These are phyloP conservation scores for Hippophae rhamnoides DNA, from an alignment of 306 rosid genomes.

Conservation along the genomic window DNA sequence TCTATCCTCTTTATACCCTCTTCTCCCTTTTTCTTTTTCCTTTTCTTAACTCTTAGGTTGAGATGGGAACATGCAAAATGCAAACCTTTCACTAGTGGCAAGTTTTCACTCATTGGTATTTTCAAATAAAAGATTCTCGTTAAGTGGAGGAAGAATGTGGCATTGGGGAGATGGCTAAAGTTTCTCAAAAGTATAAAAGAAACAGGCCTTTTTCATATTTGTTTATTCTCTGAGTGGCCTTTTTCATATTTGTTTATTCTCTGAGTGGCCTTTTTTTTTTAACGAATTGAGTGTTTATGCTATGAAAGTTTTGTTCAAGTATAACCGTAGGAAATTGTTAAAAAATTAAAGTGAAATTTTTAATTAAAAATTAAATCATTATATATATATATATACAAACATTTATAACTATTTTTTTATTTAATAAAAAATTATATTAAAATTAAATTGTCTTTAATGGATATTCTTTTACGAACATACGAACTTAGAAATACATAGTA, in stretches of 20 bases:
- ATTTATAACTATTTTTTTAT: no score
- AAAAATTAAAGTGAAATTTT: no score
- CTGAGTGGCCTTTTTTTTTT: constrained; percentile 46
- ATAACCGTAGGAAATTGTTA: no score
- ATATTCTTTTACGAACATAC: no score
- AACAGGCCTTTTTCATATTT: constrained; percentile 51
- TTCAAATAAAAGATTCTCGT: constrained; percentile 27
- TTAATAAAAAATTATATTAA: no score
- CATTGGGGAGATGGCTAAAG: constrained; percentile 35
- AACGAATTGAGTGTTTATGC: constrained; percentile 22
- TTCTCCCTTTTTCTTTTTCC: constrained; percentile 23
- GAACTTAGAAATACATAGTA: no score
- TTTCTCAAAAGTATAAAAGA: constrained; percentile 66
- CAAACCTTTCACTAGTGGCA: constrained; percentile 46
- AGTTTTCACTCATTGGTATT: constrained; percentile 55
- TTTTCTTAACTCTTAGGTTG: constrained; percentile 14
- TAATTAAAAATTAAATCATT: no score
- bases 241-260: constrained; percentile 46
- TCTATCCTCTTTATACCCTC: no score
- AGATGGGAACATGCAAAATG: constrained; percentile 2
- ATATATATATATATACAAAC: no score
- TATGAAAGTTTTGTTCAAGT: no score
- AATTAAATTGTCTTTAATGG: no score
- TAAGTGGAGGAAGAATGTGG: no score
- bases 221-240: constrained; percentile 53